Base-by-base conservation (phyloP, 352 stramenopile genomes). In the Pythium dissotocum region DNA sequence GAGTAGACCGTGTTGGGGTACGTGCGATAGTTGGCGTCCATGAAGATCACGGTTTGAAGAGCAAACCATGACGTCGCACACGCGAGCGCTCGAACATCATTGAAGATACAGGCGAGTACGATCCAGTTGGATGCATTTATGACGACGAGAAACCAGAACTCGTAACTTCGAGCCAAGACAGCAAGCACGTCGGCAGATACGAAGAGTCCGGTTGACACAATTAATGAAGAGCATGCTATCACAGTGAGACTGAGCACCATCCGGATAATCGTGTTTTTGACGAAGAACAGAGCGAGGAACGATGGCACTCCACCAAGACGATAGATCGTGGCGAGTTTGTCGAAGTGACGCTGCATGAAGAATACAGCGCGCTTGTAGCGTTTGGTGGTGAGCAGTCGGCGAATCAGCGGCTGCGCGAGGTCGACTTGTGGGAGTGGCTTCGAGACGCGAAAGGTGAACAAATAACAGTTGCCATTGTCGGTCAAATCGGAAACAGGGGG, bases 1-100 rank as follows among this genome's bases (percentile, higher is more conserved):
- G 62, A 68, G 3, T 21, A 35, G 14, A 68, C 12, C 18, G 53
- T 56, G 9, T 55, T 61, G 24, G 53, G 62, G 24, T 58, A 68
- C 10, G 62, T 62, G n/a, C 53, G 62, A 26, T 62, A 62, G 24
- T 68, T 68, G 54, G 62, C 51, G 30, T 68, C 62, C 18, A 68
- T 58, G 26, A 62, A 48, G 38, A 51, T 58, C 13, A 68, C 62
- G 6, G 40, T 58, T 21, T 68, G 62, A 12, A 61, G 49, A 12
- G 51, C 35, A 21, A 68, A 54, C 61, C 61, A 68, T 14, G 62
- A 44, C 0, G 54, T 56, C 2, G 28, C 36, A 16, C 62, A 68
- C 9, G 32, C 10, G 5, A 68, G 6, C 3, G n/a, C 53, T 6
- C 62, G 62, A 1, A 59, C n/a, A 21, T 58, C 48, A 2, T 44